phyloP scores from a whole-genome alignment of 768 basidiomycete species.

The Kwoniella dejecticola region DNA sequence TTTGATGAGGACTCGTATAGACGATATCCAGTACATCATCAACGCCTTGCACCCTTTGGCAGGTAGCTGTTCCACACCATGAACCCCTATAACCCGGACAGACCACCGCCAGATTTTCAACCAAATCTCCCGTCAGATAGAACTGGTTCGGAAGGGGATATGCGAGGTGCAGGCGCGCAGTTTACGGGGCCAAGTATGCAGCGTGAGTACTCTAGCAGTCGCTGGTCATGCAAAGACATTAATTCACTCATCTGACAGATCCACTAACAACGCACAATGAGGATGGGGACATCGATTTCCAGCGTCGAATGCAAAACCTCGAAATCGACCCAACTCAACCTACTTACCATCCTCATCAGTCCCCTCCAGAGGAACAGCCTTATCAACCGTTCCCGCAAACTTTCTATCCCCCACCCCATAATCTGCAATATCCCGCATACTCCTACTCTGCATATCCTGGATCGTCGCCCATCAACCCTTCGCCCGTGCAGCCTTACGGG shows the following conservation, averaged over 20 bases:
- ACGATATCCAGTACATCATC: too few species aligned
- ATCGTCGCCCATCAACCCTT: conserved; percentile 9
- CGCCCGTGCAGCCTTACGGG: conserved; percentile 4
- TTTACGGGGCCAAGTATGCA: not conserved
- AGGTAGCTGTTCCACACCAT: too few species aligned
- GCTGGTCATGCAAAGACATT: not conserved
- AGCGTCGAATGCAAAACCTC: conserved; percentile 5
- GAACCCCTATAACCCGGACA: not conserved
- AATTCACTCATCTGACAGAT: not conserved
- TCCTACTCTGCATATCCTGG: conserved; percentile 1
- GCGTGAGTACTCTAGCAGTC: not conserved
- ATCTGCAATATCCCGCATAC: conserved; percentile 15
- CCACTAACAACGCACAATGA: not conserved
- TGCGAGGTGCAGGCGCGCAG: not conserved
- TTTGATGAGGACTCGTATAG: too few species aligned
- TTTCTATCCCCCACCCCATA: conserved; percentile 1
- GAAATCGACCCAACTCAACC: conserved; percentile 10
- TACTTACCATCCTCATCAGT: conserved; percentile 4
- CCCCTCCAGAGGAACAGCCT: conserved; percentile 1
- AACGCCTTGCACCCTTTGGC: too few species aligned
- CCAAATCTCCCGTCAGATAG: not conserved
- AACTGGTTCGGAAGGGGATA: not conserved
- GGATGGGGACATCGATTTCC: not conserved
- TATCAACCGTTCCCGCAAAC: conserved; percentile 9
- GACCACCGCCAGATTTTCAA: not conserved